Conservation (phyloP, 192 early-diverging fungal genomes). For the Diversispora epigaea region DNA sequence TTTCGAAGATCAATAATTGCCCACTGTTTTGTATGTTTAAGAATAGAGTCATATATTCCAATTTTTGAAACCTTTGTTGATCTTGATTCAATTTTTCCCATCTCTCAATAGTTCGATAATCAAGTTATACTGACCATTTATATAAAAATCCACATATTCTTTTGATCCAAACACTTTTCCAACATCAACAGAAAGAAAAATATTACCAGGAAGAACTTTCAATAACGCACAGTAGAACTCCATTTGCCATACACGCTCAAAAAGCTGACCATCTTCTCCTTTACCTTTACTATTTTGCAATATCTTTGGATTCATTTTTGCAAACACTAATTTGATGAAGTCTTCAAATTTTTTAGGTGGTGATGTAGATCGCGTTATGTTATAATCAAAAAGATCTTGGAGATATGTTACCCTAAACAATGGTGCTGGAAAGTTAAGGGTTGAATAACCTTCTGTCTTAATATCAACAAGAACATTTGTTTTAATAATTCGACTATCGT, state of each 20-base stretch:
- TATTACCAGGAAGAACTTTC: slow-evolving; percentile 26
- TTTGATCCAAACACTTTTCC: slow-evolving; percentile 29
- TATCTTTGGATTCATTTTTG: slow-evolving; percentile 19
- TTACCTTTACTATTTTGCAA: slow-evolving; percentile 12
- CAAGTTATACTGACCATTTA: too few relatives aligned
- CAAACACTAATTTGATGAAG: slow-evolving; percentile 9
- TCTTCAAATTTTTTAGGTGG: slow-evolving; percentile 9
- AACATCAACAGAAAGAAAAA: slow-evolving; percentile 35
- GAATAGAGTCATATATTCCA: too few relatives aligned
- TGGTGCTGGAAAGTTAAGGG: slow-evolving; percentile 18
- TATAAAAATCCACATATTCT: not conserved
- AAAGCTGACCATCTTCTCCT: slow-evolving; percentile 17
- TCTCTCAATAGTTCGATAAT: slow-evolving; percentile 30
- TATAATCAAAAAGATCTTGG: slow-evolving; percentile 8
- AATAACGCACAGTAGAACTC: slow-evolving; percentile 35
- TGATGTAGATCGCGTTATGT: slow-evolving; percentile 5
- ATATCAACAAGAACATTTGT: slow-evolving; percentile 24
- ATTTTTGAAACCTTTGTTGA: too few relatives aligned
- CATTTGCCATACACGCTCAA: slow-evolving; percentile 41
- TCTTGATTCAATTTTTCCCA: too few relatives aligned
- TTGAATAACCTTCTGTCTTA: slow-evolving; percentile 3
- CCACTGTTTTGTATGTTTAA: too few relatives aligned
- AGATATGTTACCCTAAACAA: slow-evolving; percentile 14
- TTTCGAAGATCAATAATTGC: slow-evolving; percentile 27
- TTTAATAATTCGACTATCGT: slow-evolving; percentile 12